A percentile compares a stretch with the other conserved stretches of the same genome.
phyloP scores from a whole-genome alignment of 2,329 filamentous ascomycete genomes.

The Monosporascus sp. region DNA sequence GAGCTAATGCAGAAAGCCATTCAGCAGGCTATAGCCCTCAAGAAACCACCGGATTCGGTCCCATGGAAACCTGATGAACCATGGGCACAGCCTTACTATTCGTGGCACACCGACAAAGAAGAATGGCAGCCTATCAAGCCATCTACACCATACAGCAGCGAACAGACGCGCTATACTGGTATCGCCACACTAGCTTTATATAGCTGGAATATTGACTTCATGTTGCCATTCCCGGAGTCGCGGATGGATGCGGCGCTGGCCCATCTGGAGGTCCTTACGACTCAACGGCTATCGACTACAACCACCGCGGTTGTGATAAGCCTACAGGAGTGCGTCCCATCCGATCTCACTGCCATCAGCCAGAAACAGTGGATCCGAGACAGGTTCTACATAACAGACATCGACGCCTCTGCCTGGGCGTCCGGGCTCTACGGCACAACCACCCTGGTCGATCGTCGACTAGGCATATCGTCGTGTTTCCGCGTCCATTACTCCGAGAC shows the following conservation, averaged over 20 bases:
- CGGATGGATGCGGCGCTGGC: constrained; percentile 22
- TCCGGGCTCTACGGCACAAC: constrained; percentile 43
- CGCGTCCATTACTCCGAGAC: constrained; percentile 42
- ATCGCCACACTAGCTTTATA: constrained; percentile 19
- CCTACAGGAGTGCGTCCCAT: constrained; percentile 44
- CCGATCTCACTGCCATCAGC: constrained; percentile 39
- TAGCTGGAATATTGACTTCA: constrained; percentile 31
- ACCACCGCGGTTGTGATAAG: constrained; percentile 35
- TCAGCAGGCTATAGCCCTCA: constrained; percentile 5
- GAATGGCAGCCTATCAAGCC: constrained; percentile 11
- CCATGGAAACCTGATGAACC: constrained; percentile 22
- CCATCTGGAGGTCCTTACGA: constrained; percentile 15
- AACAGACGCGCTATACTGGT: background rate
- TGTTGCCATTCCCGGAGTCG: constrained; percentile 18
- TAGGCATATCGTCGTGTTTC: constrained; percentile 37
- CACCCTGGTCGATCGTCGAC: constrained; percentile 41
- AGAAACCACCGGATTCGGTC: constrained; percentile 7
- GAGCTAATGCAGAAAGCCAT: constrained; percentile 17
- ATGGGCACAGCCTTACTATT: constrained; percentile 18
- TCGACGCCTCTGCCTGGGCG: constrained; percentile 35
- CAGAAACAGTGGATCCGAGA: constrained; percentile 38
- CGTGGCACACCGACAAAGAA: constrained; percentile 11
- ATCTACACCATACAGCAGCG: background rate
- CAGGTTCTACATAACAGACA: constrained; percentile 42
- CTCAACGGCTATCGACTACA: background rate